These are phyloP conservation scores for Nemophila menziesii DNA, from an alignment of 257 asterid genomes.

Conservation along the genomic window DNA sequence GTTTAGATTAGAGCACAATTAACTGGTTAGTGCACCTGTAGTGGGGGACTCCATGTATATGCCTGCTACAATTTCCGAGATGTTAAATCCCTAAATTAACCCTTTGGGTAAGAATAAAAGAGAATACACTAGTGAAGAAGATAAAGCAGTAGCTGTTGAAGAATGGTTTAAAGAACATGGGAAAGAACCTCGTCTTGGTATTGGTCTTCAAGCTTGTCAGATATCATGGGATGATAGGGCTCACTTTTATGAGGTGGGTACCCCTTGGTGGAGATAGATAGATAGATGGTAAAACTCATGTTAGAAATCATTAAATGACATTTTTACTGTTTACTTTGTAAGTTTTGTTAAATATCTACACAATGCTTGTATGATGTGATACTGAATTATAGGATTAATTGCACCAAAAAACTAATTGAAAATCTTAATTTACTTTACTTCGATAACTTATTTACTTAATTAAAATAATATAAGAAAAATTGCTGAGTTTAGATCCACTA, in stretches of 20 bases:
- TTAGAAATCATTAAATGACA: too few species aligned
- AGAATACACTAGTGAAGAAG: constrained; percentile 29
- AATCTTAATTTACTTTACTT: too few species aligned
- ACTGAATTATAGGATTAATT: too few species aligned
- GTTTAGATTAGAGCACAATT: constrained; percentile 71
- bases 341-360: too few species aligned
- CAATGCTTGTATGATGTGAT: too few species aligned
- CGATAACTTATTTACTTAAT: too few species aligned
- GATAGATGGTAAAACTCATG: too few species aligned
- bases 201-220: constrained; percentile 83
- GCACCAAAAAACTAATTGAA: too few species aligned
- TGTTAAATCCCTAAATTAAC: constrained; percentile 38
- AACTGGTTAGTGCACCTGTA: constrained; percentile 77
- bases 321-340: too few species aligned
- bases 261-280: constrained; percentile 79
- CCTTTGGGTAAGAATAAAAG: constrained; percentile 50
- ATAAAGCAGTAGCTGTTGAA: constrained; percentile 33
- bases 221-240: constrained; percentile 77
- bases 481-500: too few species aligned
- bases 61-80: constrained; percentile 79
- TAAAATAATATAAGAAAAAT: too few species aligned
- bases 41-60: constrained; percentile 86
- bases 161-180: constrained; percentile 78
- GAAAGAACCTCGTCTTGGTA: constrained; percentile 65
- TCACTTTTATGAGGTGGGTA: constrained; percentile 60